These are phyloP conservation scores for Cyberlindnera xylosilytica DNA, from an alignment of 805 yeast genomes.

Conservation along the genomic window DNA sequence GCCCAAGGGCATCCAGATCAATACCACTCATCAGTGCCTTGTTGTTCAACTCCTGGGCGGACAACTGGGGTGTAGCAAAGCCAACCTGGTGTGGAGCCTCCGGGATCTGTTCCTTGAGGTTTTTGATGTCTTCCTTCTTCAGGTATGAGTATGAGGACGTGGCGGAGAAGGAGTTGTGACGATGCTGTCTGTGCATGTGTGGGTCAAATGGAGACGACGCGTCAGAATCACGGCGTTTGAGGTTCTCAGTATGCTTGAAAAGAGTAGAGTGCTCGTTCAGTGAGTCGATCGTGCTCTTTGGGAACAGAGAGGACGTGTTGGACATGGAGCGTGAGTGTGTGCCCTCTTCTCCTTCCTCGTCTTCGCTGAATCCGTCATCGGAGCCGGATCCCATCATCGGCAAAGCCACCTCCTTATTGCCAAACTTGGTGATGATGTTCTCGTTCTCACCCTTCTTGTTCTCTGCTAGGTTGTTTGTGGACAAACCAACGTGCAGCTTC, in stretches of 20 bases:
- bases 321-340: conserved; percentile 9
- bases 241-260: conserved; percentile 27
- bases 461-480: conserved; percentile 42
- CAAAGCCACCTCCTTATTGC: conserved; percentile 37
- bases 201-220: conserved; percentile 7
- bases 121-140: conserved; percentile 10
- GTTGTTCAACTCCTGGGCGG: conserved; percentile 42
- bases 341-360: not conserved
- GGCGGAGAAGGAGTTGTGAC: conserved; percentile 45
- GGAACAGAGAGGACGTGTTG: conserved; percentile 3
- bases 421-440: conserved; percentile 35
- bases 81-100: conserved; percentile 70
- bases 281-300: conserved; percentile 17
- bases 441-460: conserved; percentile 29
- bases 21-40: conserved; percentile 33
- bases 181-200: conserved; percentile 28
- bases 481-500: conserved; percentile 66
- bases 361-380: conserved; percentile 10
- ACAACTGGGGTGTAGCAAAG: conserved; percentile 76
- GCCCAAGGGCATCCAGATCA: conserved; percentile 37
- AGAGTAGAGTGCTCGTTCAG: conserved; percentile 27
- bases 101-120: conserved; percentile 17
- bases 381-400: conserved; percentile 30
- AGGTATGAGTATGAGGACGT: conserved; percentile 37
- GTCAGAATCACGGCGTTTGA: conserved; percentile 9